phyloP scores from a whole-genome alignment of 169 alveolate species.

The Cryptosporidium bovis region DNA sequence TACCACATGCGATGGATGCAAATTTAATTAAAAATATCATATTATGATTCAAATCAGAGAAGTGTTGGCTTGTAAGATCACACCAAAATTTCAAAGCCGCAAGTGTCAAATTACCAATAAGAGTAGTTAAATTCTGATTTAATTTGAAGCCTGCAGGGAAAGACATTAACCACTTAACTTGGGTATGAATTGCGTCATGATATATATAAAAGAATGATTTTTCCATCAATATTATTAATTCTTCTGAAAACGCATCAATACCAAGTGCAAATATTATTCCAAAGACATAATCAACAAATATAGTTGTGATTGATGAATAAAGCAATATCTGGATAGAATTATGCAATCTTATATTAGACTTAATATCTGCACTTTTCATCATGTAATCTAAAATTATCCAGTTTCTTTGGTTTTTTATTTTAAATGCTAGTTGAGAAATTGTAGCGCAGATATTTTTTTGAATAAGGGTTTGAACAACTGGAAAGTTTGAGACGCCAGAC shows the following conservation, averaged over 20 bases:
- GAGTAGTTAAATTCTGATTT: conserved; percentile 45
- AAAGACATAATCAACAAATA: conserved; percentile 41
- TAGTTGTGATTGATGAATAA: conserved; percentile 44
- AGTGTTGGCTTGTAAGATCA: conserved; percentile 56
- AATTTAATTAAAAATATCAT: conserved; percentile 56
- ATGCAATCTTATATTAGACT: conserved; percentile 15
- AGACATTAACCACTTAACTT: conserved; percentile 70
- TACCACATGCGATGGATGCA: conserved; percentile 47
- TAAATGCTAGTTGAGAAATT: conserved; percentile 43
- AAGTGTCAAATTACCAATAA: conserved; percentile 42
- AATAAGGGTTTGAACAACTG: conserved; percentile 24
- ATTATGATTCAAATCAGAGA: conserved; percentile 56
- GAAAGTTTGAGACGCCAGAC: conserved; percentile 44
- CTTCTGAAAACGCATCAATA: conserved; percentile 42
- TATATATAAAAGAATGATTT: conserved; percentile 43
- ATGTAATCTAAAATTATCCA: conserved; percentile 52
- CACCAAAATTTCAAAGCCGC: conserved; percentile 69
- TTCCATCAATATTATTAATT: conserved; percentile 41
- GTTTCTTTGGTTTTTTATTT: conserved; percentile 52
- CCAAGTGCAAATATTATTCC: conserved; percentile 53
- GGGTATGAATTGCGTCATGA: conserved; percentile 70
- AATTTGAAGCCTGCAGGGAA: conserved; percentile 63
- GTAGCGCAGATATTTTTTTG: conserved; percentile 61
- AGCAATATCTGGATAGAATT: conserved; percentile 21
- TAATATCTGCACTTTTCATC: neutral